Evolutionary conservation across 148 eudicot genomes (phyloP).

Genomic region (Amaranthus palmeri): DNA sequence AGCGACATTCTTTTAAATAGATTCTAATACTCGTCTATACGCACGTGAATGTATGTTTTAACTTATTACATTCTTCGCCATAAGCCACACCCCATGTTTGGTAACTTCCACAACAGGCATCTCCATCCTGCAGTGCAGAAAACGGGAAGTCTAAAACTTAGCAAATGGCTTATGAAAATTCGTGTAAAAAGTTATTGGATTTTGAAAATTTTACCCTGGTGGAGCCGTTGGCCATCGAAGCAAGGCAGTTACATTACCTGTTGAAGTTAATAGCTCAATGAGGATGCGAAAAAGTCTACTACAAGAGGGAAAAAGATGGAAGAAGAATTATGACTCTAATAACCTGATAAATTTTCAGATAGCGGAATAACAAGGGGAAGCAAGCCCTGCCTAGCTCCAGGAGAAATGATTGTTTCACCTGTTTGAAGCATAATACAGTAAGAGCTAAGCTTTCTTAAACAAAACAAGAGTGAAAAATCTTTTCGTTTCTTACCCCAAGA

Average conservation of each 20-base stretch:
- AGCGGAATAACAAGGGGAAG: conserved; percentile 87
- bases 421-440: conserved; percentile 16
- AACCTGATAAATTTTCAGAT: conserved; percentile 64
- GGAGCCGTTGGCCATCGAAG: conserved; percentile 99
- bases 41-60: conserved; percentile 40
- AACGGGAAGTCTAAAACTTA: conserved; percentile 11
- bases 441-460: background rate
- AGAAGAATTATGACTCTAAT: background rate
- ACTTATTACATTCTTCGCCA: conserved; percentile 78
- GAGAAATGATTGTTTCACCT: conserved; percentile 78
- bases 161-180: conserved; percentile 11
- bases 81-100: conserved; percentile 89
- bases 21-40: conserved; percentile 26
- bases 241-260: conserved; percentile 80
- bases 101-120: conserved; percentile 95
- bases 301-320: background rate
- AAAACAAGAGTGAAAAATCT: background rate
- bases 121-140: conserved; percentile 67
- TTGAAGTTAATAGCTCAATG: conserved; percentile 6
- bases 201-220: conserved; percentile 54
- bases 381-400: conserved; percentile 74
- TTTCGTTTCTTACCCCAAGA: background rate
- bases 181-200: background rate
- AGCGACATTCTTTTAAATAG: conserved; percentile 12
- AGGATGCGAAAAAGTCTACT: conserved; percentile 4